phyloP scores from a whole-genome alignment of 176 grass and related monocot species.

The Carex scoparia region DNA sequence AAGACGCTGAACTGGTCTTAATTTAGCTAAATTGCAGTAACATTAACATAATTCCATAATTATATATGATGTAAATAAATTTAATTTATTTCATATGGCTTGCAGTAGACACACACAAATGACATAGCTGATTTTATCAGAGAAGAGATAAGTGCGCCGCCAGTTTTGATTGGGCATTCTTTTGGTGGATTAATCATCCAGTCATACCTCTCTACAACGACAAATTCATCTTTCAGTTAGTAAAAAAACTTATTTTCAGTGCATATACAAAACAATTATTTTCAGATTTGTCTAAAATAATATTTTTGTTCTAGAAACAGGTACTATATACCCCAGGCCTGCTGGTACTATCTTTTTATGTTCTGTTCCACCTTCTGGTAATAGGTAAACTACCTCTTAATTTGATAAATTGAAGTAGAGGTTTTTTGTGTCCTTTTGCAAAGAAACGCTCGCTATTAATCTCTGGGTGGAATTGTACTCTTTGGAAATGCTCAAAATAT shows the following conservation, averaged over 20 bases:
- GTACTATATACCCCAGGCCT: conserved; percentile 39
- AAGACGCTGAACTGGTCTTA: not conserved
- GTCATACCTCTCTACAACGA: conserved; percentile 65
- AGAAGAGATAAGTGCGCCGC: conserved; percentile 42
- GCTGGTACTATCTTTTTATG: conserved; percentile 73
- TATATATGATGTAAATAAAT: conserved; percentile 11
- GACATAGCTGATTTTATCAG: conserved; percentile 79
- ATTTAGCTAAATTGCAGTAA: not conserved
- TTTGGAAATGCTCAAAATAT: not conserved
- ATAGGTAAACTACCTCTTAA: conserved; percentile 39
- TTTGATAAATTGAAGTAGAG: not conserved
- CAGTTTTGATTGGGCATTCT: conserved; percentile 85
- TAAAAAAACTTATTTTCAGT: not conserved
- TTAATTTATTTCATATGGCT: conserved; percentile 29
- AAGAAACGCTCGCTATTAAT: not conserved
- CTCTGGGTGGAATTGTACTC: not conserved
- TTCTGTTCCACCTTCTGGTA: conserved; percentile 90
- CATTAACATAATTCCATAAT: not conserved
- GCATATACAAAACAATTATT: not conserved
- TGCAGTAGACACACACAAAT: conserved; percentile 83
- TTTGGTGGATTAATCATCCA: conserved; percentile 95
- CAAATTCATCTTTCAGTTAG: conserved; percentile 16
- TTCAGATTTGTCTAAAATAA: conserved; percentile 2
- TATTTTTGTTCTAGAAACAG: conserved; percentile 9
- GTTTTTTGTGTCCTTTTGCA: not conserved